Conservation (phyloP, 306 rosid genomes). For the Canavalia ensiformis region DNA sequence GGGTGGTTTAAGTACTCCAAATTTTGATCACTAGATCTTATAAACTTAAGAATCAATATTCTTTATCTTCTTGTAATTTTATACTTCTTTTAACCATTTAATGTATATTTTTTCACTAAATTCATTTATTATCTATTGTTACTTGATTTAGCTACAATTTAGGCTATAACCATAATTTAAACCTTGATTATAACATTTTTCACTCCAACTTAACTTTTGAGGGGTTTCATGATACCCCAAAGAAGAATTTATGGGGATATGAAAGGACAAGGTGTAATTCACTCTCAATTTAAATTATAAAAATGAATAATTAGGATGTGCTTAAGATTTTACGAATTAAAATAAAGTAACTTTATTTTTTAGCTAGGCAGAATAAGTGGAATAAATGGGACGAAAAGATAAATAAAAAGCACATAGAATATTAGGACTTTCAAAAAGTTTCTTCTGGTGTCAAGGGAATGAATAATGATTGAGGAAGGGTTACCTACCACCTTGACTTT, state of each 20-base stretch:
- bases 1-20: neutral
- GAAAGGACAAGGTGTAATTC: neutral
- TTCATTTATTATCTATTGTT: neutral
- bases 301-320: neutral
- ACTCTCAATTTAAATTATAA: neutral
- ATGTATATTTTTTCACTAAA: neutral
- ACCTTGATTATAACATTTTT: too few species aligned
- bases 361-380: conserved; percentile 1
- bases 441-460: conserved; percentile 45
- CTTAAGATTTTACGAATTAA: neutral
- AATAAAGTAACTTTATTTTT: neutral
- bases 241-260: too few species aligned
- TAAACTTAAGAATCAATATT: neutral
- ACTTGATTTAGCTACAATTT: neutral
- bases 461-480: conserved; percentile 55
- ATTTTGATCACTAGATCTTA: neutral
- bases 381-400: conserved; percentile 6
- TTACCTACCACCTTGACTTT: conserved; percentile 68
- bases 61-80: too few species aligned
- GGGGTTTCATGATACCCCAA: neutral
- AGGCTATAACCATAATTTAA: neutral
- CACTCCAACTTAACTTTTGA: neutral
- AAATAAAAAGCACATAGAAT: conserved; percentile 33
- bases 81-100: too few species aligned
- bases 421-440: conserved; percentile 3